phyloP scores from a whole-genome alignment of 768 basidiomycete genomes.

The Tulasnella sp. region DNA sequence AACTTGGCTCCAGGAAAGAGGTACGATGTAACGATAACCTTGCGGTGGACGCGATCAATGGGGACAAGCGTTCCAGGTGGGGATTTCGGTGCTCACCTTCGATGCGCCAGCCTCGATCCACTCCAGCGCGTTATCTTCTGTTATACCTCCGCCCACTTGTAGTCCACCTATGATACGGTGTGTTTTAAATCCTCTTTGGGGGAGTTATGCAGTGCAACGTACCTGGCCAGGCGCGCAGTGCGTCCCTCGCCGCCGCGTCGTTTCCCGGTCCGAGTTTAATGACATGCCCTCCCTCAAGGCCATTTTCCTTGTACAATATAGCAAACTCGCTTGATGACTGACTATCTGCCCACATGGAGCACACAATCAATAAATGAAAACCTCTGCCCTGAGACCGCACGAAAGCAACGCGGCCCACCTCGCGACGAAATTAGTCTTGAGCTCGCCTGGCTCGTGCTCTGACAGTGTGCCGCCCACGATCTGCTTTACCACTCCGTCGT shows the following conservation, averaged over 20 bases:
- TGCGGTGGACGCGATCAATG: not conserved
- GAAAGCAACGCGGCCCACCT: constrained; percentile 51
- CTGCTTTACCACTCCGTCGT: constrained; percentile 94
- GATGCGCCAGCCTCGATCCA: constrained; percentile 90
- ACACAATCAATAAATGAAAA: not conserved
- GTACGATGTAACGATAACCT: constrained; percentile 98
- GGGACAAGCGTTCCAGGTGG: no score
- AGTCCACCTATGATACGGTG: constrained; percentile 53
- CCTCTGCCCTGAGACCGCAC: not conserved
- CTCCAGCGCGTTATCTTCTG: constrained; percentile 65
- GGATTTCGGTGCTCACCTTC: constrained; percentile 54
- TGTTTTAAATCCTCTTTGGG: not conserved
- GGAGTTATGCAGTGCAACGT: constrained; percentile 27
- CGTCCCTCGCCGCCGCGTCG: constrained; percentile 81
- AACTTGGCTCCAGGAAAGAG: constrained; percentile 85
- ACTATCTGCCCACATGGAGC: not conserved
- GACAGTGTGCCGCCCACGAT: constrained; percentile 94
- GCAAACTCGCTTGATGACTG: constrained; percentile 40
- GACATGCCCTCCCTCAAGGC: constrained; percentile 83
- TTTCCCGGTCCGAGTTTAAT: constrained; percentile 93
- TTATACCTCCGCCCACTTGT: constrained; percentile 94
- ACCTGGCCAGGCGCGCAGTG: constrained; percentile 83
- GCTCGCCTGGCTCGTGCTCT: constrained; percentile 52
- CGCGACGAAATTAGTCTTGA: constrained; percentile 89
- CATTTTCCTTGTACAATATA: constrained; percentile 63